Conservation (phyloP, 2,329 filamentous ascomycete species). For the Kalaharituber pfeilii region DNA sequence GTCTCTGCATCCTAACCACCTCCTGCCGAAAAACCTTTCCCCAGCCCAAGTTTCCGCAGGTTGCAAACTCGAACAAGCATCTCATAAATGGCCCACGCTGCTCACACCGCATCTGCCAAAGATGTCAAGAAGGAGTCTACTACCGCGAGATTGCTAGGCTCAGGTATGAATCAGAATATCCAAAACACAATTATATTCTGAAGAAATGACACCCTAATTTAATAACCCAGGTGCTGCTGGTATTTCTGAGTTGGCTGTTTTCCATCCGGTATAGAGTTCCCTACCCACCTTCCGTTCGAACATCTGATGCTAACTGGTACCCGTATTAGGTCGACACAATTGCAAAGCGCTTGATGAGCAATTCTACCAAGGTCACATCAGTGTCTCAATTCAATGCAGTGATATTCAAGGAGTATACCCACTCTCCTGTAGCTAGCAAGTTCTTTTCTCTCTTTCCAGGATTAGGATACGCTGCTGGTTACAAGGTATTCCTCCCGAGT, state of each 20-base stretch:
- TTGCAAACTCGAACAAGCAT: background rate
- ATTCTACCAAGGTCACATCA: slow-evolving; percentile 53
- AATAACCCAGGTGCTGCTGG: slow-evolving; percentile 64
- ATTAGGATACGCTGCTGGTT: slow-evolving; percentile 89
- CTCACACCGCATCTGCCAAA: slow-evolving; percentile 32
- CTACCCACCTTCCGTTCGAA: background rate
- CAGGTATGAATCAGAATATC: slow-evolving; percentile 42
- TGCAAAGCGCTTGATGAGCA: slow-evolving; percentile 98
- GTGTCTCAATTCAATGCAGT: slow-evolving; percentile 61
- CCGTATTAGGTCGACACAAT: slow-evolving; percentile 89
- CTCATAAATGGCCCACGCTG: background rate
- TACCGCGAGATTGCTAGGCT: slow-evolving; percentile 71
- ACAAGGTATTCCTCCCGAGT: slow-evolving; percentile 72
- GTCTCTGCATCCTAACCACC: background rate
- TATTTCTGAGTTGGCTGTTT: slow-evolving; percentile 82
- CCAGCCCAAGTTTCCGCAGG: background rate
- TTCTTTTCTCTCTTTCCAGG: slow-evolving; percentile 95
- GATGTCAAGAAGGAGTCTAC: slow-evolving; percentile 74
- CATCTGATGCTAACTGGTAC: slow-evolving; percentile 5
- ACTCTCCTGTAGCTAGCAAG: slow-evolving; percentile 51
- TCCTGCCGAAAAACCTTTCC: no score
- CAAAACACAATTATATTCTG: no score
- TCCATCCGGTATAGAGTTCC: slow-evolving; percentile 54
- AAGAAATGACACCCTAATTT: no score
- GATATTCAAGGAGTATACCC: slow-evolving; percentile 80